Evolutionary conservation across 306 rosid species (phyloP).

Genomic region (Benincasa hispida): DNA sequence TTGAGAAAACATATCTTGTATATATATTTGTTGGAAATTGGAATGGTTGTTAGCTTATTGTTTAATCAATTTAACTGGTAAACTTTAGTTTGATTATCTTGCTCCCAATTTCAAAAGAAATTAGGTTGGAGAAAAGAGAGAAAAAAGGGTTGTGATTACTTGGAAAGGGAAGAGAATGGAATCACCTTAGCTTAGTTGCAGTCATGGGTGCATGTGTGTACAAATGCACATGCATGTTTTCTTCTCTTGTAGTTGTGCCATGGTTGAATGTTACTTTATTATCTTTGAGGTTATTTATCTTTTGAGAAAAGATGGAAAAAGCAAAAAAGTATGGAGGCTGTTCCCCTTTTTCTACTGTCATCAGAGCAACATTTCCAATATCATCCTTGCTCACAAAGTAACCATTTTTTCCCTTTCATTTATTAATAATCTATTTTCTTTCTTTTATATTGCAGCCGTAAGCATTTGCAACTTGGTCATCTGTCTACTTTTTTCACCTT

Average conservation of each 20-base stretch:
- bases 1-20: background rate
- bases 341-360: background rate
- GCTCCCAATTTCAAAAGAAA: background rate
- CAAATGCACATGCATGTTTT: conserved; percentile 8
- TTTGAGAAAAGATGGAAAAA: background rate
- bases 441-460: background rate
- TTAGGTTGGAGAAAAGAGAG: background rate
- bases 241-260: background rate
- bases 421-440: background rate
- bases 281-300: conserved; percentile 1
- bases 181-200: background rate
- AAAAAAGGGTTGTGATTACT: background rate
- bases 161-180: conserved; percentile 7
- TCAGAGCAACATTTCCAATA: background rate
- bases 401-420: background rate
- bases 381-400: conserved; percentile 3
- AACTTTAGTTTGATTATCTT: background rate
- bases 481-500: conserved; percentile 18
- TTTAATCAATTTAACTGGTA: background rate
- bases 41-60: background rate
- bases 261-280: conserved; percentile 3
- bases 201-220: conserved; percentile 12
- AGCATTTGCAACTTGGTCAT: conserved; percentile 18
- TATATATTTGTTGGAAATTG: no score
- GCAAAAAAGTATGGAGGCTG: conserved; percentile 7